Evolutionary conservation across 768 basidiomycete species (phyloP).

Genomic region (Lentinula lateritia): DNA sequence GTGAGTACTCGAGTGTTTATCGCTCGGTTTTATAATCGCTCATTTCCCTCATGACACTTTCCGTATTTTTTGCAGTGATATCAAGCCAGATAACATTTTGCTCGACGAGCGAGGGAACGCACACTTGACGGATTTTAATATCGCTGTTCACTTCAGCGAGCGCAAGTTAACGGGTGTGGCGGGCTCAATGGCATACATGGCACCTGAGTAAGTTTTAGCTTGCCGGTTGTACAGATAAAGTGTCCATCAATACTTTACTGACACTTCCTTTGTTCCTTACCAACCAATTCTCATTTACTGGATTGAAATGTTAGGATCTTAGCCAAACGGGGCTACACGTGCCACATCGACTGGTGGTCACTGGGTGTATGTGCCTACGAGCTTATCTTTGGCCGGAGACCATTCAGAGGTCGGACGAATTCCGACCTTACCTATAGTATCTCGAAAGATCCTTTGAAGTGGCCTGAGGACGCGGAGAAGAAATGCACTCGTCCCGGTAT

Average conservation of each 20-base stretch:
- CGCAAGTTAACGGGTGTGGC: conserved; percentile 86
- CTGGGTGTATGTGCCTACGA: conserved; percentile 92
- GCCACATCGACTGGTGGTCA: conserved; percentile 96
- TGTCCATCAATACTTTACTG: not conserved
- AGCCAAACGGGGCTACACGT: conserved; percentile 89
- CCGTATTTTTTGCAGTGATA: conserved; percentile 43
- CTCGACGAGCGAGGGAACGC: conserved; percentile 94
- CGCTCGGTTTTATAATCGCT: conserved; percentile 14
- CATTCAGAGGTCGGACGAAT: conserved; percentile 92
- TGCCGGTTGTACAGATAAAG: not conserved
- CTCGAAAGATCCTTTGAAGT: conserved; percentile 77
- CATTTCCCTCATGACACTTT: too few relatives aligned
- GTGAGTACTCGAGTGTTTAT: conserved; percentile 38
- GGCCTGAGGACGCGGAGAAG: conserved; percentile 85
- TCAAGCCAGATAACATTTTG: conserved; percentile 97
- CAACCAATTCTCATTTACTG: conserved; percentile 2
- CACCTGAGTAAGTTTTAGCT: conserved; percentile 52
- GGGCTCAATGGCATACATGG: conserved; percentile 99
- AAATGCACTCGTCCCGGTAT: conserved; percentile 75
- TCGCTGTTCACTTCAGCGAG: conserved; percentile 94
- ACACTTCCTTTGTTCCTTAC: not conserved
- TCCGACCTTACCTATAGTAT: conserved; percentile 91
- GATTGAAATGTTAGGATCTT: conserved; percentile 49
- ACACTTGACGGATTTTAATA: conserved; percentile 97
- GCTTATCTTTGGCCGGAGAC: conserved; percentile 84